Conservation (phyloP, 2,329 filamentous ascomycete species). For the Penicillium concentricum region DNA sequence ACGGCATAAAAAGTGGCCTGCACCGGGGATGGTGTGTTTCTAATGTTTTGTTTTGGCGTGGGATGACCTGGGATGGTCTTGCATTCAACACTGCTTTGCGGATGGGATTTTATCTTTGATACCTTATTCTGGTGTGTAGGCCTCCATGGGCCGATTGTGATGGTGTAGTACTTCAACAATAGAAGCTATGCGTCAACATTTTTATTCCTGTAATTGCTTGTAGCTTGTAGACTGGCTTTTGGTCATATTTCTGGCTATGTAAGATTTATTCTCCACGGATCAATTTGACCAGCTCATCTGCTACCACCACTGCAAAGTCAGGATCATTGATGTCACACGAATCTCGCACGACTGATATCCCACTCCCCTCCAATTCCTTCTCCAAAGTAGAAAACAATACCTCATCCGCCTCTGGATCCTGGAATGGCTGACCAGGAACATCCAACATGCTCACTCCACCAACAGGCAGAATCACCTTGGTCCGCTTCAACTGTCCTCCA, state of each 20-base stretch:
- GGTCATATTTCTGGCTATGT: not conserved
- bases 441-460: constrained; percentile 63
- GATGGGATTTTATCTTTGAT: constrained; percentile 28
- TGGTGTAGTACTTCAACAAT: constrained; percentile 9
- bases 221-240: not conserved
- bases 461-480: constrained; percentile 56
- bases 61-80: constrained; percentile 37
- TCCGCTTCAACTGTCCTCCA: constrained; percentile 20
- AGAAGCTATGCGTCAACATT: constrained; percentile 12
- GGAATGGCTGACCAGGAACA: constrained; percentile 54
- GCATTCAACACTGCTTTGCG: constrained; percentile 39
- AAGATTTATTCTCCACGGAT: constrained; percentile 5
- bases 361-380: constrained; percentile 49
- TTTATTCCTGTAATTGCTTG: not conserved
- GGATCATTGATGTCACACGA: constrained; percentile 33
- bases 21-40: constrained; percentile 32
- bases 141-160: constrained; percentile 18
- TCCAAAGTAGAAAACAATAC: constrained; percentile 50
- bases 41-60: constrained; percentile 30
- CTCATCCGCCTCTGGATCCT: constrained; percentile 50
- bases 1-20: constrained; percentile 53
- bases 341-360: constrained; percentile 53
- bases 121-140: constrained; percentile 18
- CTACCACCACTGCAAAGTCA: constrained; percentile 28
- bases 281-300: constrained; percentile 24